Percentiles rank a stretch among this genome's conserved stretches.
Conservation (phyloP, 176 grass and related monocot species). For the Oryza glumipatula region DNA sequence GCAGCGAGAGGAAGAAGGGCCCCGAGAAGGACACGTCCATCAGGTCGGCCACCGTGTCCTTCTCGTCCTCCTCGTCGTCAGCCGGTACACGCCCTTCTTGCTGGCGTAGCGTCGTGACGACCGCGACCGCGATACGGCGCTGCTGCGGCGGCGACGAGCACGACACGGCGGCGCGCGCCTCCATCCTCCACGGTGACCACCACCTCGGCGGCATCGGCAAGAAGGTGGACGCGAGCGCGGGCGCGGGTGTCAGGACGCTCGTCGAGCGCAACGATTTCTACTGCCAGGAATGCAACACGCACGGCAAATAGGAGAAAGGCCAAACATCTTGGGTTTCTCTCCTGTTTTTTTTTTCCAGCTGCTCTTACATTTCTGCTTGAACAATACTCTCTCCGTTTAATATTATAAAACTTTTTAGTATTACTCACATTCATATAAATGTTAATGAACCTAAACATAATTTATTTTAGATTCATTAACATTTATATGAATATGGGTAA, state of each 20-base stretch:
- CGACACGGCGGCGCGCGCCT: background rate
- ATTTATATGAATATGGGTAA: too few relatives aligned
- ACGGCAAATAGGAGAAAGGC: background rate
- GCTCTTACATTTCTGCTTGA: background rate
- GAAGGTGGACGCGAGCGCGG: background rate
- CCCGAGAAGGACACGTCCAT: background rate
- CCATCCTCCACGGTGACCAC: background rate
- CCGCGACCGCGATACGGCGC: background rate
- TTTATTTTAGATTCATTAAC: too few relatives aligned
- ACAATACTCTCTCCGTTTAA: too few relatives aligned
- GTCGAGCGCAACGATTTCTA: constrained; percentile 65
- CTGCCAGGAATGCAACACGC: constrained; percentile 52
- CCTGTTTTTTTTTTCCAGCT: background rate
- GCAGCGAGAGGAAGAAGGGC: background rate
- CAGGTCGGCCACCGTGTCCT: constrained; percentile 21
- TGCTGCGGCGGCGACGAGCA: background rate
- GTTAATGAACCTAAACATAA: too few relatives aligned
- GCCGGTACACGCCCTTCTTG: constrained; percentile 10
- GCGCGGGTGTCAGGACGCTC: constrained; percentile 12
- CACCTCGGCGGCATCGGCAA: too few relatives aligned
- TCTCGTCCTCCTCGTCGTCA: background rate
- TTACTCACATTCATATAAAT: too few relatives aligned
- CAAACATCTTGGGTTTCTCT: background rate
- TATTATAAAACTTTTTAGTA: too few relatives aligned
- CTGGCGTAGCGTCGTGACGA: constrained; percentile 14